These are phyloP conservation scores for Pseudogymnoascus sp. DNA, from an alignment of 2,329 filamentous ascomycete species.

Conservation along the genomic window DNA sequence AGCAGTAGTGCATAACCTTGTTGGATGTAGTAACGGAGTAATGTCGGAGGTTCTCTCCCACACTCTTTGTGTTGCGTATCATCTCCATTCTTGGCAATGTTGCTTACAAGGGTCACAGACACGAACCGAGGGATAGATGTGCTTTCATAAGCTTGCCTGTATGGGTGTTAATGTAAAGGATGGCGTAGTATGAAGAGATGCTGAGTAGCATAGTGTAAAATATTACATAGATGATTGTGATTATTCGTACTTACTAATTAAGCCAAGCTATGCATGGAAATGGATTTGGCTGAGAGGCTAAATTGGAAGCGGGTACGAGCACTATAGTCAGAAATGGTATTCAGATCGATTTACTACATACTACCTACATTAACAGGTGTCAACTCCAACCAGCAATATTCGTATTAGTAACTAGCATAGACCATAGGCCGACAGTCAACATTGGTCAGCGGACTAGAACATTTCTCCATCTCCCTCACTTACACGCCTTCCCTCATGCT, in stretches of 20 bases:
- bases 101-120: neutral
- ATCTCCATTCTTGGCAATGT: neutral
- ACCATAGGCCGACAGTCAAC: neutral
- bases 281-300: neutral
- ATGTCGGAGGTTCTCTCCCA: neutral
- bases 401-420: neutral
- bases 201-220: neutral
- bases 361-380: too few species aligned
- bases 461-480: neutral
- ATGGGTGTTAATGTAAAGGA: neutral
- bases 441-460: neutral
- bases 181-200: neutral
- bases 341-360: neutral
- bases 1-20: neutral
- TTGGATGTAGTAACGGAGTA: neutral
- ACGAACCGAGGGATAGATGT: neutral
- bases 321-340: neutral
- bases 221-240: neutral
- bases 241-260: neutral
- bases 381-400: neutral
- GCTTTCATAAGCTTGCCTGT: neutral
- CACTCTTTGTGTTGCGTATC: neutral
- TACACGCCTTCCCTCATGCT: slow-evolving; percentile 25
- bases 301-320: neutral
- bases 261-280: neutral